These are phyloP conservation scores for Antitrichia curtipendula DNA, from an alignment of 225 moss, liverwort and hornwort genomes.

Conservation along the genomic window DNA sequence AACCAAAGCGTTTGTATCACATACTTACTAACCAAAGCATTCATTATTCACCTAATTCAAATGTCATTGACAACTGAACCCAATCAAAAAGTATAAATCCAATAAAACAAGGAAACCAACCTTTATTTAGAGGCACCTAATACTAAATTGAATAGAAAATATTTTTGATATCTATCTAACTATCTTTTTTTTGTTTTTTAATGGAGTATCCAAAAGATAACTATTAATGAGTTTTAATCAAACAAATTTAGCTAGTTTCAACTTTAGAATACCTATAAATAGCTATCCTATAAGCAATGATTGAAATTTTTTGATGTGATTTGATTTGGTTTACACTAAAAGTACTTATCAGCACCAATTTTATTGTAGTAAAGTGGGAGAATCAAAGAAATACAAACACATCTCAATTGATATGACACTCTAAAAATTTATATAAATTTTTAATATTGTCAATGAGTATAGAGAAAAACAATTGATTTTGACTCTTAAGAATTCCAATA, in stretches of 20 bases:
- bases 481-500: rapidly evolving
- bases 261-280: rapidly evolving
- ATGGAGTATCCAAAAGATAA: background rate
- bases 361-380: background rate
- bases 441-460: too few species aligned
- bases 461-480: background rate
- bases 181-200: background rate
- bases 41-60: background rate
- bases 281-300: rapidly evolving
- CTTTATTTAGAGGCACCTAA: rapidly evolving
- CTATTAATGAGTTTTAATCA: background rate
- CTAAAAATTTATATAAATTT: background rate
- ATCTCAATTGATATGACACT: background rate
- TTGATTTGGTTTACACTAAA: background rate
- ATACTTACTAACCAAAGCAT: background rate
- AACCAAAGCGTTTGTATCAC: background rate
- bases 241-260: background rate
- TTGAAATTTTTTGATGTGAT: background rate
- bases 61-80: background rate
- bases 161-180: too few species aligned
- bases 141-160: background rate
- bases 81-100: background rate
- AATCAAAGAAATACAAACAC: background rate
- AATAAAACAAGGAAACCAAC: rapidly evolving
- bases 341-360: background rate